Base-by-base conservation (phyloP, 257 asterid species). In the Osmanthus fragrans region DNA sequence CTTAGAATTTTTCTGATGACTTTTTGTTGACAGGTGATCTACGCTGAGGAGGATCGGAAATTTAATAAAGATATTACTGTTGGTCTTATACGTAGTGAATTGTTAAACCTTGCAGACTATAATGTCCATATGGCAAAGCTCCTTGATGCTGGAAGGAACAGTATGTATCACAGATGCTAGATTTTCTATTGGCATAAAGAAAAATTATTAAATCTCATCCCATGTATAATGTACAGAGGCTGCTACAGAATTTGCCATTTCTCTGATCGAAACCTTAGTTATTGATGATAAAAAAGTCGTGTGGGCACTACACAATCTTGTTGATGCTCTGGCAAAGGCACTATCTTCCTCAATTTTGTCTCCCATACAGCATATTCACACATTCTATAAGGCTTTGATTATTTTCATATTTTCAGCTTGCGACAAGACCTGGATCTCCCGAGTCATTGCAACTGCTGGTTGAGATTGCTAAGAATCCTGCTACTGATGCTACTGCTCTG, bases 361-460 rank as follows among this genome's bases (percentile, higher is more conserved):
- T 67, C 25, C 64, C 34, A 19, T 49, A 54, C 72, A 12, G 63
- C 32, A 42, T 36, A 34, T 39, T 39, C 36, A 72, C 27, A 25
- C 30, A 30, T 64, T 70, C 72, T 63, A 74, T 21, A 39, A 49
- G 83, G 70, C 77, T 64, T 86, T 88, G 77, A 84, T 27, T 63
- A 29, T 40, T 82, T 81, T 60, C 34, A 21, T 25, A 58, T 64
- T 65, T 84, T 69, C 92, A 96, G 99, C 86, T 96, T 80, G 99
- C 99, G 23, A 90, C 96, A 79, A 90, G 98, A 84, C 98, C 99
- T 80, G 99, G 97, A 70, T 92, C 97, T 84, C 99, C 98, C 0
- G 97, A 96, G 82, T 89, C 97, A 75, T 84, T 96, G 82, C 97
- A 89, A 73, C 94, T 87, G 83, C 91, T 96, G 80, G 89, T 96